Evolutionary conservation across 2,329 filamentous ascomycete genomes (phyloP), one percentile per base, ranked within the genome.

Genomic region (Cladosporium oxysporum): DNA sequence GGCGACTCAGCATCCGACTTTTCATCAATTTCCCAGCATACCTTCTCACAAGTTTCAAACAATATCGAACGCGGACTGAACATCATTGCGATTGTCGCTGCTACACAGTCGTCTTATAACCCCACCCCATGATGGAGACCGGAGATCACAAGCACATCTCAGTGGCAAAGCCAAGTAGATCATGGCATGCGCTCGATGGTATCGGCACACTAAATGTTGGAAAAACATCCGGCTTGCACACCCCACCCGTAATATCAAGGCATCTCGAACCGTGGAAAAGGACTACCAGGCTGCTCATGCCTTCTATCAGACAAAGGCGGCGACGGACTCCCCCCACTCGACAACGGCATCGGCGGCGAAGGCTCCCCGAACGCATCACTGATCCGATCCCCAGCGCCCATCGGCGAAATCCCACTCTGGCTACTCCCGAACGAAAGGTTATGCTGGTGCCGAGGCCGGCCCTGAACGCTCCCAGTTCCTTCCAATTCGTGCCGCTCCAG

Each of bases 311-410:
- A 26, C 31, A 58, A 11, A 23, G 55, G 55, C 33, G 55, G 55
- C n/a, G 55, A 58, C 5, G 55, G 55, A 41, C 33, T 14, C 2
- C 31, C 31, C 7, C 31, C 31, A 41, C 55, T 37, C n/a, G 31
- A 41, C 18, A 55, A 3, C 11, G n/a, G 12, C 55, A 58, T 21
- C n/a, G 55, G 55, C n/a, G 55, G 55, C 31, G 55, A 58, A 14
- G 55, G 55, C 55, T 58, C 55, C 21, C 55, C 55, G n/a, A 58
- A 58, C 2, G 55, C 33, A 35, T 41, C 55, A 41, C 55, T 58
- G n/a, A 55, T 29, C 52, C 52, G 28, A n/a, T 41, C 21, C 14
- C 33, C 33, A 28, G 21, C 55, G 6, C 55, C 55, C 11, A 58
- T 58, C 11, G 55, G 55, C 29, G 55, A 58, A n/a, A 58, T 41